Base-by-base conservation (phyloP, 2,329 filamentous ascomycete genomes). In the Colletotrichum sp. region DNA sequence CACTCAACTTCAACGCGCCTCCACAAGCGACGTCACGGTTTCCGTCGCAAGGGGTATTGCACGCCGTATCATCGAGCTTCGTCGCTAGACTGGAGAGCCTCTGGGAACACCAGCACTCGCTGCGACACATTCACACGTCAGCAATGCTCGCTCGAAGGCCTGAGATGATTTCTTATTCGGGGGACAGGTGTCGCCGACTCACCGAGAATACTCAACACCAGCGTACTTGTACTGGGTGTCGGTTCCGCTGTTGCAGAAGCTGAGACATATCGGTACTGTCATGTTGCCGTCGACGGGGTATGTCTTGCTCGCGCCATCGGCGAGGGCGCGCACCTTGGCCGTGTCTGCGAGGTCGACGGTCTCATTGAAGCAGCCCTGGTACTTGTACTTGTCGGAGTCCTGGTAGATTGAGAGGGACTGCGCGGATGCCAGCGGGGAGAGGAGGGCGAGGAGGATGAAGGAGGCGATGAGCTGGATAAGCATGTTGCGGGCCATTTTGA, bases 71-170 rank as follows among this genome's bases (percentile, higher is more conserved):
- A 34, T 85, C 79, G 12, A 91, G 81, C 76, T 87, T 86, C 12
- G 80, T 81, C 18, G 89, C 86, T 28, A 91, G 85, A 10, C 83
- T 81, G 10, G 87, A 87, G n/a, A 93, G 79, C 63, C 84, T 84
- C 21, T 87, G 84, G 26, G 89, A 86, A 81, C 92, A 93, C 87
- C 90, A 93, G 86, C 91, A 93, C 84, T 92, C 90, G 71, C 90
- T 90, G 39, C 39, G 68, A 34, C 8, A 13, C 9, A 32, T 8
- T 44, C 65, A n/a, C 44, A 16, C 21, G 72, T 67, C 65, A 77
- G 67, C 15, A 24, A 4, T 16, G 0, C 52, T 15, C 30, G 55
- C 28, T 44, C 16, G 3, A 32, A 21, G 8, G 2, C 18, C 18
- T 49, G 28, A 6, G 28, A 21, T 3, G 16, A 21, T 5, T 13